These are phyloP conservation scores for Fusarium poae DNA, from an alignment of 2,329 filamentous ascomycete species.

Conservation along the genomic window DNA sequence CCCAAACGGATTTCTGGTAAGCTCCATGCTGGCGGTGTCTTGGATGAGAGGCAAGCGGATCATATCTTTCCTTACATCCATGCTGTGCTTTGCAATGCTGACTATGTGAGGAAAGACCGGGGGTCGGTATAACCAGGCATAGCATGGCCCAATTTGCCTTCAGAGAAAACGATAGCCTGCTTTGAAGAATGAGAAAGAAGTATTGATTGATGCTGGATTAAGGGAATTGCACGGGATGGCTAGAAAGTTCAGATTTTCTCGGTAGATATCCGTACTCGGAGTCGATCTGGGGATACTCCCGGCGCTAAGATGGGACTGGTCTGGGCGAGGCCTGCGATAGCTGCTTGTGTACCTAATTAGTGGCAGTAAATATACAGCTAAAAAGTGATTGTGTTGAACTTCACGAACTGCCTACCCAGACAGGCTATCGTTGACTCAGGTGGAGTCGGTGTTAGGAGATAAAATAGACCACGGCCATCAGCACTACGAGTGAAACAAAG, in stretches of 20 bases:
- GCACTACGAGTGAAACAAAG: not conserved
- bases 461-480: not conserved
- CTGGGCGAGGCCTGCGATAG: slow-evolving; percentile 24
- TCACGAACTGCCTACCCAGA: slow-evolving; percentile 1
- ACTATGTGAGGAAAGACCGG: slow-evolving; percentile 1
- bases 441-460: not conserved
- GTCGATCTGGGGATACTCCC: slow-evolving; percentile 42
- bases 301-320: slow-evolving; percentile 38
- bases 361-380: slow-evolving; percentile 10
- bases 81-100: not conserved
- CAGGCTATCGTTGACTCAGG: slow-evolving; percentile 4
- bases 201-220: slow-evolving; percentile 2
- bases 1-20: slow-evolving; percentile 20
- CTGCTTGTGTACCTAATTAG: slow-evolving; percentile 4
- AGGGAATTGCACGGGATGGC: slow-evolving; percentile 30
- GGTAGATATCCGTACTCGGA: slow-evolving; percentile 28
- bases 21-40: slow-evolving; percentile 24
- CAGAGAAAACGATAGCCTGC: not conserved
- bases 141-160: not conserved
- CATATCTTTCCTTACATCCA: not conserved
- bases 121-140: not conserved
- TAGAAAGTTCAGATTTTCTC: slow-evolving; percentile 35
- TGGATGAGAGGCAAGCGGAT: slow-evolving; percentile 1
- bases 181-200: not conserved
- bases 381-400: not conserved